Evolutionary conservation across 2,329 filamentous ascomycete species (phyloP).

Genomic region (Huntiella moniliformis): DNA sequence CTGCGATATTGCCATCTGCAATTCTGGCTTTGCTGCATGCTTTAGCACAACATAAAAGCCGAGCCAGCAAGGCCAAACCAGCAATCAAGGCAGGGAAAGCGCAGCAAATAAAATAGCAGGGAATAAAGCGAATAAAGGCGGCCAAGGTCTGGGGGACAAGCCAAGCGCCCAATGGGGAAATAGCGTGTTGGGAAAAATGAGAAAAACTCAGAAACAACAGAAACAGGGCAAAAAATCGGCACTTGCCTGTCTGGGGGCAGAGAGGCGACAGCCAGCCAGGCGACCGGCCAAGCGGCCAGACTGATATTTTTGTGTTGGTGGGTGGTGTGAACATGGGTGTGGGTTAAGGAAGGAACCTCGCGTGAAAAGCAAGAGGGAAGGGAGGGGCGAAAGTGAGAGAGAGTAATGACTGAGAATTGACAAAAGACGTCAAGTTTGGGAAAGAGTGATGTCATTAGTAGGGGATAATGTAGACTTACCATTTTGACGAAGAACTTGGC

Average conservation of each 20-base stretch:
- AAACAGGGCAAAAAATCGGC: neutral
- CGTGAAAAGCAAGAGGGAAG: neutral
- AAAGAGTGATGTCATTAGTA: neutral
- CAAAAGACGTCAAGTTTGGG: neutral
- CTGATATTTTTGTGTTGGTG: too few relatives aligned
- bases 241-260: neutral
- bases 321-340: neutral
- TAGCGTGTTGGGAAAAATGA: neutral
- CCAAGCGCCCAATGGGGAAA: neutral
- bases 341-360: neutral
- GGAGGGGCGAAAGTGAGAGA: neutral
- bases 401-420: too few relatives aligned
- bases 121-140: neutral
- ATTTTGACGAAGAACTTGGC: constrained; percentile 64
- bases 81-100: too few relatives aligned
- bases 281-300: too few relatives aligned
- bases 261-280: too few relatives aligned
- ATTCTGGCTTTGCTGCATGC: too few relatives aligned
- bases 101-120: neutral
- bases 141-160: too few relatives aligned
- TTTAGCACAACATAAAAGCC: too few relatives aligned
- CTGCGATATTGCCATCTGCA: too few relatives aligned
- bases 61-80: too few relatives aligned
- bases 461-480: constrained; percentile 36
- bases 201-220: neutral